Evolutionary conservation across 495 filamentous ascomycete genomes (phyloP).

Genomic region (Rhypophila decipiens): DNA sequence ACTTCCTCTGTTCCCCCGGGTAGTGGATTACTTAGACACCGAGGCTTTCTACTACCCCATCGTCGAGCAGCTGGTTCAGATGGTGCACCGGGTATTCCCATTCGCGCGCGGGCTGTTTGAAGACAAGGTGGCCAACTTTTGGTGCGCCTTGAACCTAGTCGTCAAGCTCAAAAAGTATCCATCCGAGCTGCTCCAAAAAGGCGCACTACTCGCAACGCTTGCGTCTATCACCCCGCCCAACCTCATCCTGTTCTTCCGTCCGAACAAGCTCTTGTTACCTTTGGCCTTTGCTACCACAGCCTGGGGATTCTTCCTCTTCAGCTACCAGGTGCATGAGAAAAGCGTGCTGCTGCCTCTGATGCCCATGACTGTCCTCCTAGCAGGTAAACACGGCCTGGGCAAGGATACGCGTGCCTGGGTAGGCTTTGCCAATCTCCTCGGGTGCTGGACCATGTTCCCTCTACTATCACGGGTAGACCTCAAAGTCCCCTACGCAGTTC

Average conservation of each 20-base stretch:
- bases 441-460: constrained; percentile 90
- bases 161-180: constrained; percentile 76
- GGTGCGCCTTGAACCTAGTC: constrained; percentile 85
- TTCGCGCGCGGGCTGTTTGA: constrained; percentile 93
- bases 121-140: constrained; percentile 97
- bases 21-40: constrained; percentile 55
- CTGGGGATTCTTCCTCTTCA: constrained; percentile 97
- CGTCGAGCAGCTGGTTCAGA: constrained; percentile 70
- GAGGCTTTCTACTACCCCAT: constrained; percentile 62
- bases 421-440: constrained; percentile 85
- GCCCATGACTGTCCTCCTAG: constrained; percentile 83
- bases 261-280: constrained; percentile 68
- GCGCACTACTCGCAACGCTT: constrained; percentile 68
- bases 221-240: constrained; percentile 72
- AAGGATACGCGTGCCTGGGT: constrained; percentile 80
- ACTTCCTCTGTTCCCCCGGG: constrained; percentile 48
- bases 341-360: constrained; percentile 85
- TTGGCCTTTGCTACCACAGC: constrained; percentile 72
- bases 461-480: constrained; percentile 80
- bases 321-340: constrained; percentile 98
- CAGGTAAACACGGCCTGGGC: constrained; percentile 65
- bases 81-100: constrained; percentile 84
- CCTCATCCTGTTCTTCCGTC: constrained; percentile 69
- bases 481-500: constrained; percentile 72
- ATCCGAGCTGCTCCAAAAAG: constrained; percentile 61